Percentiles rank a stretch among this genome's conserved stretches.
Evolutionary conservation across 441 rosid genomes (phyloP).

Genomic region (Flueggea neowawraea): DNA sequence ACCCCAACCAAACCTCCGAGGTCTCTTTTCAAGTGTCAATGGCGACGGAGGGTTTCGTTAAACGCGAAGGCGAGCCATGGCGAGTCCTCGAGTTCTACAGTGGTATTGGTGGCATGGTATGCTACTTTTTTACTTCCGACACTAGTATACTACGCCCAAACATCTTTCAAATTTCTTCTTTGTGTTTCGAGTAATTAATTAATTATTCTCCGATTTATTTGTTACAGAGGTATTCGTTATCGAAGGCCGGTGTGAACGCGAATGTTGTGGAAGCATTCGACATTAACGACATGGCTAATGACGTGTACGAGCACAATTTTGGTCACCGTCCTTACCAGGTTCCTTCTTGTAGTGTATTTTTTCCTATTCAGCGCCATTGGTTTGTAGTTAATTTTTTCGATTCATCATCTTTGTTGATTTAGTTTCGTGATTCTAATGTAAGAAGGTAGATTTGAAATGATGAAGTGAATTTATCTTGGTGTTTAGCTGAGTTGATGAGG

Average conservation of each 20-base stretch:
- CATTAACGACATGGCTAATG: constrained; percentile 85
- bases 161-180: no score
- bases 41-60: constrained; percentile 30
- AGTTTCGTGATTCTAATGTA: no score
- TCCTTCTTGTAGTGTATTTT: neutral
- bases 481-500: no score
- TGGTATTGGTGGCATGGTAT: constrained; percentile 91
- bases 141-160: neutral
- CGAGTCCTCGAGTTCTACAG: constrained; percentile 92
- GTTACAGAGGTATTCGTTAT: constrained; percentile 68
- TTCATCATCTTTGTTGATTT: no score
- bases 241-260: constrained; percentile 52
- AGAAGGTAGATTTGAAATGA: no score
- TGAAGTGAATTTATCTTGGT: no score
- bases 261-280: constrained; percentile 82
- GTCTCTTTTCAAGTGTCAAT: constrained; percentile 15
- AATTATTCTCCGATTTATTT: constrained; percentile 2
- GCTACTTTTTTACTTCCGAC: neutral
- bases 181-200: no score
- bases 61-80: constrained; percentile 48
- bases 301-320: constrained; percentile 83
- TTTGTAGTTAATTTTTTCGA: no score
- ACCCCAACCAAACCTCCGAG: no score
- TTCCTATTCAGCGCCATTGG: no score
- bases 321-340: constrained; percentile 95